Evolutionary conservation across 345 rosid genomes (phyloP).

Genomic region (Turritis glabra): DNA sequence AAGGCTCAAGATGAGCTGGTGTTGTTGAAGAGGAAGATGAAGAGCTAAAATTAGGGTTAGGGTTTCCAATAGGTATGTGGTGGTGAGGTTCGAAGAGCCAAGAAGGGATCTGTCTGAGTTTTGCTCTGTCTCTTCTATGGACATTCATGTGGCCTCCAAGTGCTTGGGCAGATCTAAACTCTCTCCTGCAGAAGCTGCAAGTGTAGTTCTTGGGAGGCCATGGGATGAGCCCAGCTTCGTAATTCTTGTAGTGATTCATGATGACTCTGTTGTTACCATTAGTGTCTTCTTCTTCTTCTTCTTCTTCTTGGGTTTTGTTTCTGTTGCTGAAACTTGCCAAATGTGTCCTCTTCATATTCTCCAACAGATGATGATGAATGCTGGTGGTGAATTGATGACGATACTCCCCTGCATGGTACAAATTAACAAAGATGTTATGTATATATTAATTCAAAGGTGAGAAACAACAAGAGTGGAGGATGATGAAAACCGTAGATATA

Average conservation of each 20-base stretch:
- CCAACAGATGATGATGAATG: not conserved
- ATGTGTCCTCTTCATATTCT: slow-evolving; percentile 37
- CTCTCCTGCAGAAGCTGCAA: slow-evolving; percentile 61
- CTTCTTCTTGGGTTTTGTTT: slow-evolving; percentile 13
- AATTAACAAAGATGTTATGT: slow-evolving; percentile 1
- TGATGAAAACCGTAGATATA: slow-evolving; percentile 20
- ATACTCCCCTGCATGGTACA: slow-evolving; percentile 13
- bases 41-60: slow-evolving; percentile 39
- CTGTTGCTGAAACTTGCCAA: slow-evolving; percentile 29
- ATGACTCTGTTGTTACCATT: slow-evolving; percentile 22
- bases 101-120: slow-evolving; percentile 51
- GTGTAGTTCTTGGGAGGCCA: slow-evolving; percentile 60
- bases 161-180: slow-evolving; percentile 69
- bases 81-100: slow-evolving; percentile 48
- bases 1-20: slow-evolving; percentile 27
- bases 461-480: not conserved
- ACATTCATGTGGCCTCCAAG: slow-evolving; percentile 83
- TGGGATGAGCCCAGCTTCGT: slow-evolving; percentile 39
- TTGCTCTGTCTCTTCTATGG: slow-evolving; percentile 73
- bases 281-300: not conserved
- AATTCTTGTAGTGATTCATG: slow-evolving; percentile 36
- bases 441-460: not conserved
- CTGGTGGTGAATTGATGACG: not conserved
- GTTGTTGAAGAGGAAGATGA: slow-evolving; percentile 33
- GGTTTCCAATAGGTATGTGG: slow-evolving; percentile 34